Evolutionary conservation across 2,329 filamentous ascomycete genomes (phyloP).

Genomic region (Monosporascus ibericus): DNA sequence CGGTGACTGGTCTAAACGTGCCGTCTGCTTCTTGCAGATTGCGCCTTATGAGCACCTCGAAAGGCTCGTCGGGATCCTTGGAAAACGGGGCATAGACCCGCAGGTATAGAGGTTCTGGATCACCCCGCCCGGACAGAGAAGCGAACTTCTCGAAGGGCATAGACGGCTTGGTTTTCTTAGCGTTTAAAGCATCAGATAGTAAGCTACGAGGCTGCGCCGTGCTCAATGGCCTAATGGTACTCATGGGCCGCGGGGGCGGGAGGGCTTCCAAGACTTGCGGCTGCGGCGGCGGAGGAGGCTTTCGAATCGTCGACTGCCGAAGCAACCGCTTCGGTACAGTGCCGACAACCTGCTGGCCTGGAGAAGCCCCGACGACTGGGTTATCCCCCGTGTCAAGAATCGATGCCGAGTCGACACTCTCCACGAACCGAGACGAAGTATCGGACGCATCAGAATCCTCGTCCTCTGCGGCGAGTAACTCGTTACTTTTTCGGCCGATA

Average conservation of each 20-base stretch:
- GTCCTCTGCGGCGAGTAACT: slow-evolving; percentile 51
- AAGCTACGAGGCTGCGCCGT: slow-evolving; percentile 64
- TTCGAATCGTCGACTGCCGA: slow-evolving; percentile 58
- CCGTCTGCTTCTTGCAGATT: slow-evolving; percentile 63
- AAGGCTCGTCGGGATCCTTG: slow-evolving; percentile 55
- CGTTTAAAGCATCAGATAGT: slow-evolving; percentile 65
- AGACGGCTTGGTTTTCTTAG: slow-evolving; percentile 61
- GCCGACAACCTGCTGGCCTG: slow-evolving; percentile 54
- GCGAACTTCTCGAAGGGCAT: slow-evolving; percentile 75
- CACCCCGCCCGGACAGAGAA: slow-evolving; percentile 69
- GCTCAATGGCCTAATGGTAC: slow-evolving; percentile 58
- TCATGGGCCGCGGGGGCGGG: slow-evolving; percentile 64
- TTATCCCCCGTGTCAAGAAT: slow-evolving; percentile 61
- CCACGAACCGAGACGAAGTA: slow-evolving; percentile 58
- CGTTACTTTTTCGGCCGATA: slow-evolving; percentile 39
- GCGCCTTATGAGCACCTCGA: slow-evolving; percentile 66
- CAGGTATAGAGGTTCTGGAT: slow-evolving; percentile 68
- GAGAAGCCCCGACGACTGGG: slow-evolving; percentile 47
- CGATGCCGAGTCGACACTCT: slow-evolving; percentile 64
- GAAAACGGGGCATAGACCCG: slow-evolving; percentile 74
- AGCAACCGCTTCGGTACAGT: slow-evolving; percentile 56
- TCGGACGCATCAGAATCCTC: slow-evolving; percentile 57
- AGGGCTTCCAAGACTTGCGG: slow-evolving; percentile 57
- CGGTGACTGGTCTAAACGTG: slow-evolving; percentile 57
- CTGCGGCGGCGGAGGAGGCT: slow-evolving; percentile 49